Percentiles rank a stretch among this genome's conserved stretches.
These are phyloP conservation scores for Incumbomyces delicatus DNA, from an alignment of 2,329 filamentous ascomycete genomes.

Conservation along the genomic window DNA sequence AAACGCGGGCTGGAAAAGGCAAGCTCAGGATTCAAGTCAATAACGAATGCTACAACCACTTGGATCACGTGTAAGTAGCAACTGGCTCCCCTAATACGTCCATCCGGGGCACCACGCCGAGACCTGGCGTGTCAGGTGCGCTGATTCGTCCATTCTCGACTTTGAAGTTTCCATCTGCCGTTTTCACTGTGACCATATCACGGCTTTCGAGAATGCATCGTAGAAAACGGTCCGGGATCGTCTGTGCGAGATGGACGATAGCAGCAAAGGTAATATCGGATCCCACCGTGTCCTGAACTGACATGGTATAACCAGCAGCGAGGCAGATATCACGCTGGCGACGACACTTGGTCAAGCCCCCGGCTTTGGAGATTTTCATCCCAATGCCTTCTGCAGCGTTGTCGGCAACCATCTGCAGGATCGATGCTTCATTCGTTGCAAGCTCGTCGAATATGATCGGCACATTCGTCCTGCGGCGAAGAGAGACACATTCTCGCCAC, in stretches of 20 bases:
- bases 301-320: conserved; percentile 19
- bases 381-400: conserved; percentile 22
- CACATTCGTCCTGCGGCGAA: conserved; percentile 18
- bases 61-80: not conserved
- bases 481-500: conserved; percentile 19
- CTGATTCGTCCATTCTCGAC: conserved; percentile 56
- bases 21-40: too few species aligned
- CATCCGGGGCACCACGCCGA: conserved; percentile 44
- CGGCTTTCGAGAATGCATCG: conserved; percentile 9
- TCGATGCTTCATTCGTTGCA: conserved; percentile 12
- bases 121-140: conserved; percentile 46
- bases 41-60: too few species aligned
- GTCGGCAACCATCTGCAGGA: conserved; percentile 19
- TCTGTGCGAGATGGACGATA: conserved; percentile 20
- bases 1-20: too few species aligned
- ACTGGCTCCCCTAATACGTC: conserved; percentile 1
- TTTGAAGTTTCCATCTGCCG: conserved; percentile 43
- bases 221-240: conserved; percentile 13
- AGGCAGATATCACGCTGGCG: conserved; percentile 20
- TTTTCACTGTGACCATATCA: conserved; percentile 20
- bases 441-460: conserved; percentile 22
- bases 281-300: conserved; percentile 21
- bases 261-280: conserved; percentile 24
- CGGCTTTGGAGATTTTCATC: conserved; percentile 21
- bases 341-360: conserved; percentile 16